Percentiles rank a stretch among this genome's conserved stretches.
Evolutionary conservation across 1,139 yeast genomes (phyloP).

Genomic region (Geotrichum bryndzae): DNA sequence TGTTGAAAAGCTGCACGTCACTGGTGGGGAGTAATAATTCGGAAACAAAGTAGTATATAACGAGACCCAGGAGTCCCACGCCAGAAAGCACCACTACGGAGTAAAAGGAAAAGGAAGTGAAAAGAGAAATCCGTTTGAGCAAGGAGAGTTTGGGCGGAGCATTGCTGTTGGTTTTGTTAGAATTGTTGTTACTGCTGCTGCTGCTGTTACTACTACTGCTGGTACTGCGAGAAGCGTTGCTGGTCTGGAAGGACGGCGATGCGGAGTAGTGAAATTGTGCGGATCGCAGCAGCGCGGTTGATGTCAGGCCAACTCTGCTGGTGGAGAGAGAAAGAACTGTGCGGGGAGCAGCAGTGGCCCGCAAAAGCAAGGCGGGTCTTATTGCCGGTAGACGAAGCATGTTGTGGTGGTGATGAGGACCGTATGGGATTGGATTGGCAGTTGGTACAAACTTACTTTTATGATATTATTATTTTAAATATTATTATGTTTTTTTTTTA

Average conservation of each 20-base stretch:
- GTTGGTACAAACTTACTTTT: too few relatives aligned
- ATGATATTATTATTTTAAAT: too few relatives aligned
- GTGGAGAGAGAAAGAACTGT: not conserved
- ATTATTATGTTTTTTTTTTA: too few relatives aligned
- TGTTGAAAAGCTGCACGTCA: slow-evolving; percentile 82
- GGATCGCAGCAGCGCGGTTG: not conserved
- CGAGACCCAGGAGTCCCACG: slow-evolving; percentile 54
- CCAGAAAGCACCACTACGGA: slow-evolving; percentile 51
- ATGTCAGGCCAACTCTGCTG: not conserved
- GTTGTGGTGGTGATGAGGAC: not conserved
- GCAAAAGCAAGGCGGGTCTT: not conserved
- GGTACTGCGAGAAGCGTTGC: not conserved
- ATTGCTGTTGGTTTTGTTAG: not conserved
- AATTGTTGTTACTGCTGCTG: not conserved
- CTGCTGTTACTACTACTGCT: not conserved
- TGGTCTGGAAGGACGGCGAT: not conserved
- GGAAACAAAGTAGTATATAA: slow-evolving; percentile 66
- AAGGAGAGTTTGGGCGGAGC: slow-evolving; percentile 2
- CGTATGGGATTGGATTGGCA: not conserved
- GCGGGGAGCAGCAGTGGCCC: not conserved
- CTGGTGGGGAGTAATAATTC: slow-evolving; percentile 86
- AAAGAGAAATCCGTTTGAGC: slow-evolving; percentile 29
- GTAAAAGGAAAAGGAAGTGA: slow-evolving; percentile 48
- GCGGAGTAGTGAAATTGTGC: not conserved
- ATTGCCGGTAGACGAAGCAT: not conserved